A percentile compares a stretch with the other conserved stretches of the same genome.
phyloP scores from a whole-genome alignment of 2,329 filamentous ascomycete genomes.

The Xylaria multiplex region DNA sequence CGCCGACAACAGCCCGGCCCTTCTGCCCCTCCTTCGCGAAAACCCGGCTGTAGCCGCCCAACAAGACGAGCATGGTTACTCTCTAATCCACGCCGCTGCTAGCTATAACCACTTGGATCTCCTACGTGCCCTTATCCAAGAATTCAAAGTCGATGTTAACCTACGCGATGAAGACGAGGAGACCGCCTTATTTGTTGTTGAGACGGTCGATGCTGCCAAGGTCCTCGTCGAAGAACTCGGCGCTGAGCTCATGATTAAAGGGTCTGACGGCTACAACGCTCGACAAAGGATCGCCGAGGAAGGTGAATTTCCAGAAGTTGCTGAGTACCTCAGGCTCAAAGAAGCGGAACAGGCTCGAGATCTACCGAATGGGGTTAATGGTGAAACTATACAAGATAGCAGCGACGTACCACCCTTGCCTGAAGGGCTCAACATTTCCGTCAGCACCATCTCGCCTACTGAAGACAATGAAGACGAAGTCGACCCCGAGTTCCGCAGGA shows the following conservation, averaged over 20 bases:
- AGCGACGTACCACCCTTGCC: constrained; percentile 69
- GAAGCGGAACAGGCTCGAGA: constrained; percentile 46
- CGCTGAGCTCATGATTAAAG: constrained; percentile 71
- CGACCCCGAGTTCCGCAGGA: constrained; percentile 83
- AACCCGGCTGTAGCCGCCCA: constrained; percentile 79
- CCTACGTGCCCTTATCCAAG: constrained; percentile 76
- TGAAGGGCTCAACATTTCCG: constrained; percentile 78
- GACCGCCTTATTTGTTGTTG: constrained; percentile 92
- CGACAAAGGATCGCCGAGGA: constrained; percentile 82
- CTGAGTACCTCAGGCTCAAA: constrained; percentile 69
- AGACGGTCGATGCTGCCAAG: constrained; percentile 80
- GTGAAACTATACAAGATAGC: constrained; percentile 50
- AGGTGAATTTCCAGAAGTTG: constrained; percentile 79
- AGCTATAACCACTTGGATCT: constrained; percentile 91
- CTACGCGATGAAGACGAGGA: constrained; percentile 90
- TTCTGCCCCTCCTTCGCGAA: constrained; percentile 78
- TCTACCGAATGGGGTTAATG: constrained; percentile 45
- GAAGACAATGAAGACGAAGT: constrained; percentile 70
- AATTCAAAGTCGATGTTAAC: constrained; percentile 82
- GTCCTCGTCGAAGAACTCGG: constrained; percentile 85
- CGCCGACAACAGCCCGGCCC: constrained; percentile 79
- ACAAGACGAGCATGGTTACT: constrained; percentile 94
- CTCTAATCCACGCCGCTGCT: constrained; percentile 88
- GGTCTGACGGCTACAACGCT: constrained; percentile 81
- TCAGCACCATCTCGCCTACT: constrained; percentile 76